Evolutionary conservation across 2,329 filamentous ascomycete genomes (phyloP), one percentile per base, ranked within the genome.

Genomic region (Beauveria pseudobassiana): DNA sequence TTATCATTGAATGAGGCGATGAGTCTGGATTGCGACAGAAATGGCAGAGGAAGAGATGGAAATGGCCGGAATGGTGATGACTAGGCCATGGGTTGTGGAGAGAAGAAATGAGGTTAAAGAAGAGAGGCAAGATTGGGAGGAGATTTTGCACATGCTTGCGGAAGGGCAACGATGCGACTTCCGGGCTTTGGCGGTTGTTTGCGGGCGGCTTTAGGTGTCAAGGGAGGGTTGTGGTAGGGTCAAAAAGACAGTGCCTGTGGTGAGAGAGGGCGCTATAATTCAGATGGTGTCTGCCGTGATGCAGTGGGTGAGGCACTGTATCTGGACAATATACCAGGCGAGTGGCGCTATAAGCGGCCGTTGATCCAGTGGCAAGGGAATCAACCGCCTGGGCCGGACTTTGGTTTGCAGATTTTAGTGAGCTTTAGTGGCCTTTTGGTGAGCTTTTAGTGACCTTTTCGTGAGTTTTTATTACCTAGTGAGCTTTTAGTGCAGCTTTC

Each of bases 141-240:
- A 61, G 59, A 61, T 54, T 61, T 61, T 54, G 58, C 58, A 61
- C 58, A 61, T 61, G 58, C 28, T 48, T 48, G 26, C 26, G 26
- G 28, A 26, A 54, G 30, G 26, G 28, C 49, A 52, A 60, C 24
- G 20, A 38, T 24, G 45, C 30, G 22, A 40, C 34, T 38, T 5
- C 22, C 12, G 49, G 49, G 22, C 34, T 22, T 34, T 3, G 26
- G 12, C 28, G 43, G 45, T 10, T 42, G 43, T 10, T 22, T 16
- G 50, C 30, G 50, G n/a, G 30, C 6, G 28, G 49, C 49, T 14
- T 28, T 49, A 10, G 8, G 16, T 34, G 20, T 10, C 12, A 4
- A 34, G 30, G 10, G 30, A 34, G 12, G 34, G 12, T 38, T 10
- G 12, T 5, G 34, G 34, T 14, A 38, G 34, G 34, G 12, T 12